Base-by-base conservation (phyloP, 345 rosid genomes). In the Moricandia moricandioides region DNA sequence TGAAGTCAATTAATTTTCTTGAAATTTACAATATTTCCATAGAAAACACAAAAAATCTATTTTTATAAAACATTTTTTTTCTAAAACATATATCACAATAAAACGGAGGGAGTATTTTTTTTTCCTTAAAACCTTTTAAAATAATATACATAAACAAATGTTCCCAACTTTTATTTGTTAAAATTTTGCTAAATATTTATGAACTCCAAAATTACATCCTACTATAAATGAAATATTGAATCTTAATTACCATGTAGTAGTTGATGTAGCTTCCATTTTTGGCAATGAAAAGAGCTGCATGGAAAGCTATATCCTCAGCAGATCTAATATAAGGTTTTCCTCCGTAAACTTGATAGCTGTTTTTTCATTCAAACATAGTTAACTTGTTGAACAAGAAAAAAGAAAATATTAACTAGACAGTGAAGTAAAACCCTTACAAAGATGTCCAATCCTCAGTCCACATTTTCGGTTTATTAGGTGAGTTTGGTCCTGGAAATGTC, bases 401-500 rank as follows among this genome's bases (percentile, higher is more conserved):
- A 21, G 11, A 35, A 26, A 8, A 47, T n/a, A 10, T 4, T 0
- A 51, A 65, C 10, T 29, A 30, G 26, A 59, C 45, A 72, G 49
- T 11, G 0, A 59, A 68, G 40, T 43, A 47, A 75, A 49, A 29
- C 49, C 40, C 91, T 31, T 87, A 92, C 97, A 86, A 90, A 57
- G 93, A 90, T 30, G 98, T 91, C 97, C 98, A 93, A n/a, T 89
- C 79, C 56, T 93, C 97, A 12, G 98, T 93, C 97, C 98, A 93
- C 51, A 91, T 61, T 14, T 89, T 82, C 2, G 98, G 96, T 72
- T 93, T 93, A 52, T 87, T 83, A 1, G 91, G 89, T n/a, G 98
- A 86, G 77, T 93, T 93, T 5, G 98, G 91, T 14, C 97, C 97
- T 3, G 74, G 40, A 69, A 93, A 93, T 17, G 97, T 91, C 62